Evolutionary conservation across 2,329 filamentous ascomycete genomes (phyloP), one percentile per base, ranked within the genome.

Genomic region (Spiromastix sp.): DNA sequence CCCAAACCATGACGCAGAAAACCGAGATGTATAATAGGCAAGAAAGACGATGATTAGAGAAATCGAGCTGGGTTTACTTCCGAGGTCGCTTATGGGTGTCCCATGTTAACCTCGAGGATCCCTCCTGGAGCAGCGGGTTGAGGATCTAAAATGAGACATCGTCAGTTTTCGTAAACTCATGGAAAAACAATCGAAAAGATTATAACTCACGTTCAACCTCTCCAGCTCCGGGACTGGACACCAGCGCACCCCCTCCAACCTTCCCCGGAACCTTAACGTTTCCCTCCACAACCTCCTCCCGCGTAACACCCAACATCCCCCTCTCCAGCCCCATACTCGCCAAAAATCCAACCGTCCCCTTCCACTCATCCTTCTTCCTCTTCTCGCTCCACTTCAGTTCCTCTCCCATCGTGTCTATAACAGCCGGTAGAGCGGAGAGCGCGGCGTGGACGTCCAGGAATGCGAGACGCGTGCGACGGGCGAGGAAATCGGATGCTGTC

Each of bases 371-470:
- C 9, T 85, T 76, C 58, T 80, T 77, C 41, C 83, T 65, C 45
- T 65, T 66, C 40, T 55, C 60, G 51, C 76, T 73, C 84, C 83
- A 89, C 37, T 72, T 67, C 34, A 89, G 64, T 63, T 89, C 84
- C 44, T 77, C 44, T 77, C 71, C 72, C 86, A 95, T 93, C 41
- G 94, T 72, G 56, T 95, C 86, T 51, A 95, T 91, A 39, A 95
- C 76, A 39, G 65, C 72, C 4, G 89, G 87, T 30, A 94, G 70
- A 2, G 85, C 80, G 61, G 94, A 85, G 7, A 94, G 74, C 1
- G 86, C 81, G 8, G 87, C 87, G 59, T 94, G 85, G 4, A 86
- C 86, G 55, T 94, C 94, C 47, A 95, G 64, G 66, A 95, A 96
- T 6, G 86, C 83, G 37, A 95, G 64, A 38, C 89, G 71, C 26